Base-by-base conservation (phyloP, 805 yeast species). In the Starmerella tilneyi region DNA sequence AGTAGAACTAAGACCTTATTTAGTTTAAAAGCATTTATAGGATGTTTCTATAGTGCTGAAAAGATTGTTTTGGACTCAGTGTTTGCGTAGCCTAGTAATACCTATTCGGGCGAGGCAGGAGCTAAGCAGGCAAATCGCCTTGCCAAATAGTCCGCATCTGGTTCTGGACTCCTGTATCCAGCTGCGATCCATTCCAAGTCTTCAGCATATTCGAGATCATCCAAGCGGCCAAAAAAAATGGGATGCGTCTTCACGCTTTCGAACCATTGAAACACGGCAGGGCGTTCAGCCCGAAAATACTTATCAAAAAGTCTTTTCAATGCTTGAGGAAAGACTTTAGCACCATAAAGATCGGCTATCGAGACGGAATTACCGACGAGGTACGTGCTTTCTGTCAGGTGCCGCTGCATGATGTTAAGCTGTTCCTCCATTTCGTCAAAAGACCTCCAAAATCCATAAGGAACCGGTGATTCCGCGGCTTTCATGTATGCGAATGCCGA, bases 211-310 rank as follows among this genome's bases (percentile, higher is more conserved):
- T 74, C 61, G 59, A 75, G 66, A 56, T 73, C 72, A 43, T 70
- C 72, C 59, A 69, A 71, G 61, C 68, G 68, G 32, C 66, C 68
- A 48, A 63, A 66, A 56, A 78, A 63, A 54, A 71, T 62, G 52
- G 77, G 74, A 55, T 72, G 65, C 49, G 51, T 43, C 51, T 53
- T 46, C 47, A 75, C 59, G 43, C 84, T 78, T 57, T 69, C 69
- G 73, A 68, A 83, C 89, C 89, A 83, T 70, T 88, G 76, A 63
- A 72, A 63, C 59, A 71, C 59, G 55, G 71, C 68, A 47, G 92
- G 89, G 71, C 74, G 73, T 45, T 67, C 54, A 51, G 69, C 68
- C 63, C 79, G 75, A 81, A 81, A 79, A 56, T 74, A 76, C 32
- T 65, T 57, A 59, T 83, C 94, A 65, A 74, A 79, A 46, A 81